Percentiles rank a stretch among this genome's conserved stretches.
phyloP scores from a whole-genome alignment of 2,329 filamentous ascomycete species.

The Orbilia javanica region DNA sequence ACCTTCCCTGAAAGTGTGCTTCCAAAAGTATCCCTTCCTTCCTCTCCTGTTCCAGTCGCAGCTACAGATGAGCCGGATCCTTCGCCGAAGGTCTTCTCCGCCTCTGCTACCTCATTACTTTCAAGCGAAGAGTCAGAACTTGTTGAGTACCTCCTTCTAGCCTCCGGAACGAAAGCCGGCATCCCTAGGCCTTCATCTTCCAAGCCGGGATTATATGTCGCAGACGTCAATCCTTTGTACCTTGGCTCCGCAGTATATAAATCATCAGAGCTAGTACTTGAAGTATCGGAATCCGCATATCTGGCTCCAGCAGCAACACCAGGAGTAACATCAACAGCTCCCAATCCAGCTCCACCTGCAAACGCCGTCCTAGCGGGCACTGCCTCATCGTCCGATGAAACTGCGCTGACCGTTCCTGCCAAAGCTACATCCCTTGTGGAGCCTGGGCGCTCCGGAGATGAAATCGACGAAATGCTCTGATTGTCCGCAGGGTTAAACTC shows the following conservation, averaged over 20 bases:
- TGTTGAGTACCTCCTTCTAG: constrained; percentile 20
- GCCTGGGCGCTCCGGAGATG: constrained; percentile 25
- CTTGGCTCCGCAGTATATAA: constrained; percentile 40
- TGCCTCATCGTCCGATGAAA: constrained; percentile 28
- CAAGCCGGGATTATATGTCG: constrained; percentile 41
- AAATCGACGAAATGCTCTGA: constrained; percentile 40
- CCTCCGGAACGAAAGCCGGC: constrained; percentile 38
- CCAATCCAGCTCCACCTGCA: constrained; percentile 4
- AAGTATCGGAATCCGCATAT: constrained; percentile 38
- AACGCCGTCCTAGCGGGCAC: constrained; percentile 2
- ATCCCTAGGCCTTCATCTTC: constrained; percentile 38
- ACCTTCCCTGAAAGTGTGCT: constrained; percentile 13
- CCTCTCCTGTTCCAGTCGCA: neutral
- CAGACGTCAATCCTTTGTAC: constrained; percentile 51
- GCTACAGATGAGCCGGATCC: neutral
- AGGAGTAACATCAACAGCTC: neutral
- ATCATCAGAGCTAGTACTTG: constrained; percentile 38
- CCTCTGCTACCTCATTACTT: neutral
- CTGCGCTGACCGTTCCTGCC: constrained; percentile 16
- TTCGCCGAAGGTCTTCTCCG: constrained; percentile 47
- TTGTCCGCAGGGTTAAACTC: constrained; percentile 20
- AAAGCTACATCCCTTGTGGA: constrained; percentile 41
- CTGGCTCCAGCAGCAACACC: neutral
- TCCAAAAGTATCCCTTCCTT: constrained; percentile 38
- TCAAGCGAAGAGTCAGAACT: constrained; percentile 25